Evolutionary conservation across 179 eudicot species (phyloP).

Genomic region (Actinidia chinensis): DNA sequence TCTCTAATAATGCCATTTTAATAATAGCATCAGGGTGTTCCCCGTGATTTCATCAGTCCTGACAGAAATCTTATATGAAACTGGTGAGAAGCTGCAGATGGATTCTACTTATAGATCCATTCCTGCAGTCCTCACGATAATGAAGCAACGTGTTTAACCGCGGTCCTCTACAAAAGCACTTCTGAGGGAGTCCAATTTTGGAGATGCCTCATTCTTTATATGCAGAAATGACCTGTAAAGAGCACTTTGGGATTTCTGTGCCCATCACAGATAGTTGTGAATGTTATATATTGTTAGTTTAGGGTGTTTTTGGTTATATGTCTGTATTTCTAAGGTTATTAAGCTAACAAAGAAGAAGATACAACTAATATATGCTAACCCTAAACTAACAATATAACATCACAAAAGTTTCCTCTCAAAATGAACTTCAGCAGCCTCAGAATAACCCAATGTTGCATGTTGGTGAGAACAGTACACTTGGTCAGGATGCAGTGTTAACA

Average conservation of each 20-base stretch:
- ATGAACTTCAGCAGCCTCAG: slow-evolving; percentile 29
- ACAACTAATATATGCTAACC: too few species aligned
- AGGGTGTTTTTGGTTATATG: too few species aligned
- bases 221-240: slow-evolving; percentile 33
- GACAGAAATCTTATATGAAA: slow-evolving; percentile 27
- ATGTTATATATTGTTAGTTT: too few species aligned
- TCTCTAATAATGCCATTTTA: slow-evolving; percentile 25
- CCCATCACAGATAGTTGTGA: slow-evolving; percentile 42
- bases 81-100: slow-evolving; percentile 30
- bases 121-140: slow-evolving; percentile 46
- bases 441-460: slow-evolving; percentile 37
- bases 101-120: slow-evolving; percentile 34
- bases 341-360: too few species aligned
- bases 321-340: too few species aligned
- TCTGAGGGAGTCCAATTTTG: slow-evolving; percentile 42
- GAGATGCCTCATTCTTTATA: slow-evolving; percentile 40
- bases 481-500: slow-evolving; percentile 26
- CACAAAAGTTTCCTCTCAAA: too few species aligned
- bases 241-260: slow-evolving; percentile 33
- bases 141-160: slow-evolving; percentile 55
- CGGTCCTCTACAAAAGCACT: slow-evolving; percentile 38
- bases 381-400: too few species aligned
- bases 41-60: slow-evolving; percentile 44
- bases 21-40: slow-evolving; percentile 25
- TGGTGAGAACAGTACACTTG: too few species aligned